Evolutionary conservation across 345 rosid genomes (phyloP), one percentile per base, ranked within the genome.

Genomic region (Eucalyptus polybractea): DNA sequence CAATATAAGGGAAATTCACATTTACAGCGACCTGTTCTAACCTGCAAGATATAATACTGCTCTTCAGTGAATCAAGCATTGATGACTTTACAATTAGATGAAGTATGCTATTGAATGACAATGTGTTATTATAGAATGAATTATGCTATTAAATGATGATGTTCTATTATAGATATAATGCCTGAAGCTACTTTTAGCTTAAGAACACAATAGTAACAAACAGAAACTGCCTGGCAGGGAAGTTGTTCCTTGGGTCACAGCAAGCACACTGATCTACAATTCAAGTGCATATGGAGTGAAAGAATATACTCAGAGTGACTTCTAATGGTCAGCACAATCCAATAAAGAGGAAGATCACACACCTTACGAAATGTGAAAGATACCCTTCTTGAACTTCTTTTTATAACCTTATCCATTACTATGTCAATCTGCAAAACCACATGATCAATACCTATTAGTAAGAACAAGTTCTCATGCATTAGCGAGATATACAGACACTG

Each of bases 341-440:
- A 9, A 16, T 42, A 81, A 86, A 6, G 45, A 76, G 47, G 2
- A 76, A 76, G 80, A 86, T 58, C 62, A 88, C 93, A 33, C 87
- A 97, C 99, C 99, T 97, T 96, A 29, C 99, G 97, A 37, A 97
- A 81, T 89, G 99, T 97, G 93, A 97, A 97, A 81, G 99, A 97
- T 53, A 97, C 99, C 90, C 98, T 94, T 92, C 99, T 93, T 11
- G 93, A 90, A 88, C 94, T 93, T 92, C 99, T 96, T 89, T 92
- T 94, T 90, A 97, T 93, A 86, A 91, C 94, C 76, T 80, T 92
- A 65, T 92, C 97, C 85, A 95, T 94, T 91, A 97, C 98, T 92
- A 90, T 90, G 90, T 97, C 99, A 91, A 97, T 95, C 99, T 97
- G 94, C 88, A 90, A 83, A 76, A 76, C 67, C 24, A 87, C 16